A percentile compares a stretch with the other conserved stretches of the same genome.
phyloP scores from a whole-genome alignment of 129 eudicot genomes.

The Helianthus tuberosus region DNA sequence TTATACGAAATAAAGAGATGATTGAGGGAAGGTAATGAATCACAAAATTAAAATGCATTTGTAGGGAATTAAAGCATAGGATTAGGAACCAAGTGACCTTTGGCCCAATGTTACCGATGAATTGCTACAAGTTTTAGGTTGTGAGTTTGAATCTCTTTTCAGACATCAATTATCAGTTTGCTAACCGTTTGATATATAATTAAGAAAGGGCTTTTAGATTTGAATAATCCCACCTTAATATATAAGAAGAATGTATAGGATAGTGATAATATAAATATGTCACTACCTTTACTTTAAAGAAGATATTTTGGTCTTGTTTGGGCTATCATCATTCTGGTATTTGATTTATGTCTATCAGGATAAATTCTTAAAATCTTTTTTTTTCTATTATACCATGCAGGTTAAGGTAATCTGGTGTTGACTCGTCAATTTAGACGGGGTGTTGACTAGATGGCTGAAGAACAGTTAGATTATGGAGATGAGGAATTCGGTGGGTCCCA shows the following conservation, averaged over 20 bases:
- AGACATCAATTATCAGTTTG: not conserved
- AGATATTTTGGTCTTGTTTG: not conserved
- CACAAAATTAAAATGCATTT: no score
- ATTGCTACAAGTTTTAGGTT: not conserved
- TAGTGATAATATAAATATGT: not conserved
- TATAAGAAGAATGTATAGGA: not conserved
- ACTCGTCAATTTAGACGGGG: slow-evolving; percentile 12
- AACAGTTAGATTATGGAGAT: slow-evolving; percentile 84
- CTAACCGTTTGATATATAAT: not conserved
- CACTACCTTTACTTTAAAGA: not conserved
- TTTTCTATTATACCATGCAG: slow-evolving; percentile 34
- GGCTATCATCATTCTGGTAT: not conserved
- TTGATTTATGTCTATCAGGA: not conserved
- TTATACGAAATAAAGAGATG: no score
- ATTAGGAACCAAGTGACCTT: not conserved
- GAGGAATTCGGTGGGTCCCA: slow-evolving; percentile 81
- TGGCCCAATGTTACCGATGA: slow-evolving; percentile 2
- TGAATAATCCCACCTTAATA: not conserved
- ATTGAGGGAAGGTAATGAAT: no score
- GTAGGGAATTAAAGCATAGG: not conserved
- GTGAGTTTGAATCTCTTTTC: not conserved
- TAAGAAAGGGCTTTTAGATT: not conserved
- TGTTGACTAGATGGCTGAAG: slow-evolving; percentile 69
- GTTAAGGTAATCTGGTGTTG: slow-evolving; percentile 36
- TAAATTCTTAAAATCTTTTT: not conserved